Conservation (phyloP, 495 filamentous ascomycete species). For the Ascobolus immersus region DNA sequence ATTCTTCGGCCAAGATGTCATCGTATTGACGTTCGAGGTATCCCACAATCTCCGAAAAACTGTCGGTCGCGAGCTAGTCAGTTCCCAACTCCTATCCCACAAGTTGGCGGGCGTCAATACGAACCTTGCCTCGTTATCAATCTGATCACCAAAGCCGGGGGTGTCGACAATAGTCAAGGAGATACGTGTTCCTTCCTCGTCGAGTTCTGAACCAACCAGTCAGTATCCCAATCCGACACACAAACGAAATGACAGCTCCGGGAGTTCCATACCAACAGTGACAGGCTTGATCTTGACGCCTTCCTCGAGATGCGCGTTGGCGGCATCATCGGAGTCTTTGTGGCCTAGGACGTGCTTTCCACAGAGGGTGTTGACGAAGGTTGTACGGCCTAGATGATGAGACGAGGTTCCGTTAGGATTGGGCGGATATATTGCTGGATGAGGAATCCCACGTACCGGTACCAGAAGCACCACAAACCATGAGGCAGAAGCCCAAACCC, state of each 20-base stretch:
- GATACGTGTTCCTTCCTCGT: constrained; percentile 95
- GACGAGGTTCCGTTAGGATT: constrained; percentile 2
- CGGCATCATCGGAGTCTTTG: constrained; percentile 77
- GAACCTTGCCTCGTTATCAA: constrained; percentile 96
- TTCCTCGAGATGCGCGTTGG: constrained; percentile 75
- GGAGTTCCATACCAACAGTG: constrained; percentile 62
- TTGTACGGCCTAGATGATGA: constrained; percentile 51
- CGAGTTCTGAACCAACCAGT: constrained; percentile 40
- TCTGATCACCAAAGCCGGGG: constrained; percentile 92
- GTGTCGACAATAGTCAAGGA: constrained; percentile 96
- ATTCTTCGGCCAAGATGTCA: constrained; percentile 95
- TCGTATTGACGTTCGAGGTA: constrained; percentile 98
- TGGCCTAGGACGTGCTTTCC: constrained; percentile 67
- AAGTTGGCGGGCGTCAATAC: constrained; percentile 7
- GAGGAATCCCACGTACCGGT: constrained; percentile 41
- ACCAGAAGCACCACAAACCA: constrained; percentile 97
- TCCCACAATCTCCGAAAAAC: constrained; percentile 89
- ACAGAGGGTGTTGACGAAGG: constrained; percentile 98
- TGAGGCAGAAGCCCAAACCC: constrained; percentile 99
- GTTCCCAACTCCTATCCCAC: constrained; percentile 1
- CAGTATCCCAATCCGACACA: constrained; percentile 5
- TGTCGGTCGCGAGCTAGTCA: constrained; percentile 19
- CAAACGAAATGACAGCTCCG: neutral
- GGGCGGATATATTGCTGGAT: constrained; percentile 2
- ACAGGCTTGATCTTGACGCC: constrained; percentile 94